These are phyloP conservation scores for Nakaseomyces uthaithaninus DNA, from an alignment of 1,139 yeast genomes.

Conservation along the genomic window DNA sequence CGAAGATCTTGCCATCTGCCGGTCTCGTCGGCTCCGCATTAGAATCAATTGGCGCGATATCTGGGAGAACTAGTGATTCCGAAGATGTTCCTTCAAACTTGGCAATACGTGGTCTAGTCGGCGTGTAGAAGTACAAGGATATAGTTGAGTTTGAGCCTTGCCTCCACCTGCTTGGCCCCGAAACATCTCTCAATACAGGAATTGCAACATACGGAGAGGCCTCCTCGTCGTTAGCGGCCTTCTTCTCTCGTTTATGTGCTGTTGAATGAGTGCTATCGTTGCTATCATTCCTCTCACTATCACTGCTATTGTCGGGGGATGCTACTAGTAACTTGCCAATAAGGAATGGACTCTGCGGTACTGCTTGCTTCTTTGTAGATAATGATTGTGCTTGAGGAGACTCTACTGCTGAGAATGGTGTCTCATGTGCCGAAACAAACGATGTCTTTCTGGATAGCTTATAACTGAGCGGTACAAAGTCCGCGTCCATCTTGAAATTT, in stretches of 20 bases:
- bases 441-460: neutral
- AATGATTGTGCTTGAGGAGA: neutral
- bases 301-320: neutral
- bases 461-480: slow-evolving; percentile 4
- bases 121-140: neutral
- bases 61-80: slow-evolving; percentile 1
- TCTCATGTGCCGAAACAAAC: neutral
- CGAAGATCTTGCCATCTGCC: too few relatives aligned
- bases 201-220: slow-evolving; percentile 9
- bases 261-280: neutral
- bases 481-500: neutral
- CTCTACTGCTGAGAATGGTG: neutral
- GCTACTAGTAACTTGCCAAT: slow-evolving; percentile 13
- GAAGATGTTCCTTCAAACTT: neutral
- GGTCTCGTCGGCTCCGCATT: neutral
- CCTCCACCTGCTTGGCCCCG: slow-evolving; percentile 14
- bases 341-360: slow-evolving; percentile 13
- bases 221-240: too few relatives aligned
- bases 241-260: neutral
- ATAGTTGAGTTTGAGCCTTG: slow-evolving; percentile 2
- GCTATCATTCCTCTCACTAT: neutral
- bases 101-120: neutral
- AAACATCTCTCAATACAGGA: slow-evolving; percentile 12
- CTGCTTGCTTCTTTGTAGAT: neutral
- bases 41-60: neutral